A percentile compares a stretch with the other conserved stretches of the same genome.
These are phyloP conservation scores for Ophiocordyceps robertsii DNA, from an alignment of 2,329 filamentous ascomycete species.

Conservation along the genomic window DNA sequence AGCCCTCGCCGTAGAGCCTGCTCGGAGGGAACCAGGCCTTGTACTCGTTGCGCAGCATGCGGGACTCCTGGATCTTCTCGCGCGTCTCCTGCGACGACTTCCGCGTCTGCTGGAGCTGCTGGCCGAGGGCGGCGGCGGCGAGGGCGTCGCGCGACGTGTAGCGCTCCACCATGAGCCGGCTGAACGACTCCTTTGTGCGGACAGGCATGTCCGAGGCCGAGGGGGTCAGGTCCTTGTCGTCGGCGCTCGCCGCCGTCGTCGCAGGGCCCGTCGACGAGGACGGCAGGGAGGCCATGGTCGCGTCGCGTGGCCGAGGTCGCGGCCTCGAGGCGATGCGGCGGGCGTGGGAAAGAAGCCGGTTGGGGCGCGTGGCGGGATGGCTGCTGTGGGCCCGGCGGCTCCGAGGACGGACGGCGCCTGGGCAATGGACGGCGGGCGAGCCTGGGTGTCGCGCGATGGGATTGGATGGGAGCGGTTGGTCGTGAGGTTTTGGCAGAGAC, in stretches of 20 bases:
- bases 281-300: slow-evolving; percentile 30
- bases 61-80: slow-evolving; percentile 58
- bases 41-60: slow-evolving; percentile 40
- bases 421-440: background rate
- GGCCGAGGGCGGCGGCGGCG: slow-evolving; percentile 36
- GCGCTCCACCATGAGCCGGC: slow-evolving; percentile 38
- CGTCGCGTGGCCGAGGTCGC: slow-evolving; percentile 13
- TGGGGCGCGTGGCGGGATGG: slow-evolving; percentile 3
- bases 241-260: slow-evolving; percentile 16
- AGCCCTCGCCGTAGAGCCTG: slow-evolving; percentile 59
- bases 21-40: slow-evolving; percentile 41
- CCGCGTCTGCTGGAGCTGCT: slow-evolving; percentile 38
- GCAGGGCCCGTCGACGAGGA: slow-evolving; percentile 20
- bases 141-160: slow-evolving; percentile 40
- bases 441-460: background rate
- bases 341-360: slow-evolving; percentile 3
- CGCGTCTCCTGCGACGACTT: slow-evolving; percentile 49
- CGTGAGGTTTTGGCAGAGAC: slow-evolving; percentile 4
- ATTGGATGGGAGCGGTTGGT: background rate
- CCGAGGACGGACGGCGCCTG: background rate
- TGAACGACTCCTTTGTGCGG: slow-evolving; percentile 43
- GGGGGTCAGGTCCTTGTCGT: slow-evolving; percentile 12
- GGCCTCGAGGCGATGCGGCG: slow-evolving; percentile 18
- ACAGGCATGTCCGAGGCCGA: slow-evolving; percentile 19
- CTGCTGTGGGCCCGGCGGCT: background rate